Evolutionary conservation across 208 protist species (phyloP), one percentile per base, ranked within the genome.

Genomic region (Wallacemonas collosoma): DNA sequence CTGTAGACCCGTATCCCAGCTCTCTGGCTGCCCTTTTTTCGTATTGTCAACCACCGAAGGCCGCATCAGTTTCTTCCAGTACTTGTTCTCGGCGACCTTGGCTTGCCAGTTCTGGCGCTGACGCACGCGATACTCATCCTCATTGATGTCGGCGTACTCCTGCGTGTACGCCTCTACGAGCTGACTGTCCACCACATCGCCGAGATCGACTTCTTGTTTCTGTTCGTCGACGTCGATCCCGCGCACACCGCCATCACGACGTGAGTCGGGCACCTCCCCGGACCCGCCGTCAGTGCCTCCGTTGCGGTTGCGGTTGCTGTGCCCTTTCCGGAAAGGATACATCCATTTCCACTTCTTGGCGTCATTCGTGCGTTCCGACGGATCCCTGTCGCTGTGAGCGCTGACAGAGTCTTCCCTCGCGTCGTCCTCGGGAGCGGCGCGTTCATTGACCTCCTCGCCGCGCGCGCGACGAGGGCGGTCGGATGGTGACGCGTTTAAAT

Each of bases 11-110:
- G 7, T n/a, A 41, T 65, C 60, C 60, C 60, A 65, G 40, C 40
- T 45, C 7, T 65, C 60, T n/a, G 12, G 11, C 3, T 8, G 41
- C 3, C 0, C 15, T 26, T 65, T 45, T 17, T 65, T 65, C 4
- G 7, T 41, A 4, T 4, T 41, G 7, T 36, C 41, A 11, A 9
- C 9, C 9, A 53, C 4, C 6, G 53, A 2, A n/a, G 68, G 68
- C 50, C 72, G 72, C 69, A 77, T 55, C 1, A 82, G 64, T 0
- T 75, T 74, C 70, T 73, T 67, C 45, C 77, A 76, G 39, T 79
- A 17, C 45, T 82, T 82, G 11, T 7, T 76, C 36, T 74, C 78
- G 1, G 57, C 60, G 3, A 82, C 12, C 48, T 56, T 75, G 56
- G 77, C 63, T 14, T 54, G 56, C 78, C 73, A 79, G 38, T 75